Base-by-base conservation (phyloP, 2,329 filamentous ascomycete genomes). In the Fusarium siculi region DNA sequence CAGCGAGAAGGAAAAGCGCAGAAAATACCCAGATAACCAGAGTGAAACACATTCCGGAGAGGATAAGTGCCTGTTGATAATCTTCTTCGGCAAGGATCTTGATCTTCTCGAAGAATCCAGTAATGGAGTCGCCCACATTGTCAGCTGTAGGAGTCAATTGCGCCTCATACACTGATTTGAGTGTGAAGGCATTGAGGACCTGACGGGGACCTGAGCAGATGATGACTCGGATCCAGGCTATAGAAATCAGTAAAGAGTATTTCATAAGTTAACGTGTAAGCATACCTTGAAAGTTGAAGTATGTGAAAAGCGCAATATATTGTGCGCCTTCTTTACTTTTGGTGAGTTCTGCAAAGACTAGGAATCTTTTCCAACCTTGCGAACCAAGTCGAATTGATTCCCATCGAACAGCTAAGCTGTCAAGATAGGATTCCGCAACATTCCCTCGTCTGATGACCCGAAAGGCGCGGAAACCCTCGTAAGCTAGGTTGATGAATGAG, bases 11-110 rank as follows among this genome's bases (percentile, higher is more conserved):
- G 47, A 89, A 91, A 4, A 98, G 80, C 10, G 93, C 89, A 1
- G 93, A 93, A 76, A 98, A 91, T 19, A 95, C 87, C 96, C 96
- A 98, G 75, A 98, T 90, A 61, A 98, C 81, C 28, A 97, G 82
- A 7, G 96, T 98, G 83, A 97, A 98, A 72, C 95, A 84, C 96
- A 98, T 98, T 82, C 94, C 92, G 43, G 91, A 93, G 57, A 98
- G 87, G 75, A 98, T 93, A 68, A 96, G 84, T 3, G 93, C 93
- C 81, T 97, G 94, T 73, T 92, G 90, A 70, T 90, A 91, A 80
- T 97, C 92, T 39, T 92, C 85, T 21, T 91, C 86, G 36, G 93
- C 93, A 39, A 98, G 87, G 15, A 88, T 84, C 75, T 90, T 88
- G 74, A 98, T 87, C 78, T 98, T 98, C 77, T 91, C 84, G 80